Evolutionary conservation across 176 grass and related monocot species (phyloP).

Genomic region (Triticum timopheevii): DNA sequence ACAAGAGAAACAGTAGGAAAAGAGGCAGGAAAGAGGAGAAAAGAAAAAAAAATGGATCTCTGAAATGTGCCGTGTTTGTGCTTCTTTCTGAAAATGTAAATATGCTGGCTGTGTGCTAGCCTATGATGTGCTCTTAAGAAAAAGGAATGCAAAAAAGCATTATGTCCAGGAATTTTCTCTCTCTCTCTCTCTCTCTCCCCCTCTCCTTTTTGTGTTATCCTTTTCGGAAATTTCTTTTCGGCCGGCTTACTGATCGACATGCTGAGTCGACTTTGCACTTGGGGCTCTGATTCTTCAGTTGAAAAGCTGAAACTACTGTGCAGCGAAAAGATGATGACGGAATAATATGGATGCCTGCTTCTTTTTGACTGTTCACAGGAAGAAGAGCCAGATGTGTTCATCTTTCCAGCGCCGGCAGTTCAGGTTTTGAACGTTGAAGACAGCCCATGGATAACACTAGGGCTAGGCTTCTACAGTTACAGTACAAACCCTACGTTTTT

Average conservation of each 20-base stretch:
- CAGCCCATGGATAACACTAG: background rate
- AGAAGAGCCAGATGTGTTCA: background rate
- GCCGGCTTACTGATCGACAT: slow-evolving; percentile 1
- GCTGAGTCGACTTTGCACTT: slow-evolving; percentile 39
- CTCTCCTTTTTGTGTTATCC: background rate
- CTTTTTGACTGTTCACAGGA: slow-evolving; percentile 12
- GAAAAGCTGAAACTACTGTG: slow-evolving; percentile 20
- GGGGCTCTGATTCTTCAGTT: slow-evolving; percentile 34
- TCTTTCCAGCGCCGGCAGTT: background rate
- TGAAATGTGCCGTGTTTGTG: slow-evolving; percentile 20
- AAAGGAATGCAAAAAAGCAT: slow-evolving; percentile 53
- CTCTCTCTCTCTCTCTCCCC: background rate
- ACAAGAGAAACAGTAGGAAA: slow-evolving; percentile 28
- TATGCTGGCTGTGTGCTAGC: slow-evolving; percentile 37
- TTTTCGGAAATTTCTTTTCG: background rate
- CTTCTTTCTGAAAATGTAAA: slow-evolving; percentile 52
- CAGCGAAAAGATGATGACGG: background rate
- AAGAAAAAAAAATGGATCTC: background rate
- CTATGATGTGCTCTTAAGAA: slow-evolving; percentile 42
- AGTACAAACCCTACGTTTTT: background rate
- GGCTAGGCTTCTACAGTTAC: background rate
- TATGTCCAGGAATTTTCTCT: slow-evolving; percentile 40
- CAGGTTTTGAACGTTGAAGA: background rate
- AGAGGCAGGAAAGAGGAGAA: background rate
- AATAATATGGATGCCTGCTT: background rate